A percentile compares a stretch with the other conserved stretches of the same genome.
Evolutionary conservation across 495 filamentous ascomycete species (phyloP).

Genomic region (Penicillium cinerascens): DNA sequence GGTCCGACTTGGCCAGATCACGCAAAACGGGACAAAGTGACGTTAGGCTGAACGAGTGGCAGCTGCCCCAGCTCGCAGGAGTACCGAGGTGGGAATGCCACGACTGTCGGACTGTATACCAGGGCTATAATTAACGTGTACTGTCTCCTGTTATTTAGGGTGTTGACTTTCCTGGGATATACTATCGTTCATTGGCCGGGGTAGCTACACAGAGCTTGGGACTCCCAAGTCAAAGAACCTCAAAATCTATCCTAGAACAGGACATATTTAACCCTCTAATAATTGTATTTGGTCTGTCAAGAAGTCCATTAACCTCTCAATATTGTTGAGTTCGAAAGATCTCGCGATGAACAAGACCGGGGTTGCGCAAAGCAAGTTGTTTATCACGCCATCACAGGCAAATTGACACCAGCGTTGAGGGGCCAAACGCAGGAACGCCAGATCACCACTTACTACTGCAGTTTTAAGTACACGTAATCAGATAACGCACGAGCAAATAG

Average conservation of each 20-base stretch:
- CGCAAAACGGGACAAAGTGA: constrained; percentile 24
- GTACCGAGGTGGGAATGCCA: not conserved
- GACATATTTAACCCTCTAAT: not conserved
- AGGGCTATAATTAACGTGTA: not conserved
- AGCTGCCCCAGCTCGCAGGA: not conserved
- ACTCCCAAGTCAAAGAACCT: not conserved
- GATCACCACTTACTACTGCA: not conserved
- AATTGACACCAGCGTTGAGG: not conserved
- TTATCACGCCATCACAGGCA: constrained; percentile 19
- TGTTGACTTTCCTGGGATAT: not conserved
- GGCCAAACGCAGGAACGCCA: not conserved
- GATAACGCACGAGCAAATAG: not conserved
- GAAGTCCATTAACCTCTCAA: too few relatives aligned
- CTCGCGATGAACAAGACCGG: not conserved
- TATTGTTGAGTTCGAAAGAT: not conserved
- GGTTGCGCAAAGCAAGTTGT: constrained; percentile 5
- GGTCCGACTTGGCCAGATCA: constrained; percentile 14
- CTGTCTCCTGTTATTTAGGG: not conserved
- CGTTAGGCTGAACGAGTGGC: constrained; percentile 17
- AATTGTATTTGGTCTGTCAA: too few relatives aligned
- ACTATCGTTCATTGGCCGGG: not conserved
- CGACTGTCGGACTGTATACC: not conserved
- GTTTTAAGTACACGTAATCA: not conserved
- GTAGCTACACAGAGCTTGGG: not conserved
- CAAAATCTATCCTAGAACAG: not conserved